phyloP scores from a whole-genome alignment of 306 rosid species.

The Canavalia gladiata region DNA sequence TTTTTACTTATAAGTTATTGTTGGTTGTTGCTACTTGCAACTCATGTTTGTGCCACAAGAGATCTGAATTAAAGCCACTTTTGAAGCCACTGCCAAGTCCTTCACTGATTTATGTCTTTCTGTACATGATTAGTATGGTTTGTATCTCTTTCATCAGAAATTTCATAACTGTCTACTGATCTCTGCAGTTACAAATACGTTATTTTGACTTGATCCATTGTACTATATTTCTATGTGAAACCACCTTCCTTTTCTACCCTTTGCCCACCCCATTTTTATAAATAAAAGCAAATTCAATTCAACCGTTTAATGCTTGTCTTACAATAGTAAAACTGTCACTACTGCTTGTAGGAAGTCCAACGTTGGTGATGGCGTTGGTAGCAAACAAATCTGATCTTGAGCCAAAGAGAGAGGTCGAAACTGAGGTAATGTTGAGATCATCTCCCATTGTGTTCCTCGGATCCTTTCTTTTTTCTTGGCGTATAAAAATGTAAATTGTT shows the following conservation, averaged over 20 bases:
- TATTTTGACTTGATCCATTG: not conserved
- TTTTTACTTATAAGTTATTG: too few species aligned
- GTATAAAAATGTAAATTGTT: not conserved
- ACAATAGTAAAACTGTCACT: constrained; percentile 14
- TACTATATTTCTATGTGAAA: not conserved
- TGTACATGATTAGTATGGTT: not conserved
- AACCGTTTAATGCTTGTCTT: not conserved
- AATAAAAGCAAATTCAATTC: not conserved
- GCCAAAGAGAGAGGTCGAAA: constrained; percentile 65
- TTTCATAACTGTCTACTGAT: constrained; percentile 12
- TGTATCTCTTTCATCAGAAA: constrained; percentile 7
- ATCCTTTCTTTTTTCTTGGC: not conserved
- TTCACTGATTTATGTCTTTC: too few species aligned
- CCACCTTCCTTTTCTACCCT: not conserved
- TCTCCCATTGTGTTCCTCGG: not conserved
- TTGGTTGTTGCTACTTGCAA: too few species aligned
- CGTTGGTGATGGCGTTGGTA: constrained; percentile 76
- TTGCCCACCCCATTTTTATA: not conserved
- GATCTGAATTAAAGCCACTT: too few species aligned
- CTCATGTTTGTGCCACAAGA: too few species aligned
- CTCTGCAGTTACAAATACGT: constrained; percentile 3
- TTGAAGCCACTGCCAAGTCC: too few species aligned
- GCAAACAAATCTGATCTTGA: constrained; percentile 82
- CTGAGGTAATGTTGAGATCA: constrained; percentile 62
- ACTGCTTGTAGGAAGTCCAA: constrained; percentile 62